phyloP scores from a whole-genome alignment of 441 rosid species.

The Pelargonium cotyledonis region DNA sequence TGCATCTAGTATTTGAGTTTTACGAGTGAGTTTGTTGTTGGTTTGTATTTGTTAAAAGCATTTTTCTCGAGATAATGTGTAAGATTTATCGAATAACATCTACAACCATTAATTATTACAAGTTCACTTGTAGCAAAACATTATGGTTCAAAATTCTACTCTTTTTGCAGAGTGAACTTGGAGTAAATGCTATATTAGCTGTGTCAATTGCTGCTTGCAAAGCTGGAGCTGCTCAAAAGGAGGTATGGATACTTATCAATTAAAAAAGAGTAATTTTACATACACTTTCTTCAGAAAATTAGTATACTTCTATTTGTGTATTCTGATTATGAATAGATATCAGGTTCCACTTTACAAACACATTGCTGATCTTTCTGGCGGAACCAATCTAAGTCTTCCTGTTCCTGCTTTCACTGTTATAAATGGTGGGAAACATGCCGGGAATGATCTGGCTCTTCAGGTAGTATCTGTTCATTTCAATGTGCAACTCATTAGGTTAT shows the following conservation, averaged over 20 bases:
- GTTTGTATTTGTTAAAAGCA: not conserved
- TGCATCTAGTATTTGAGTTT: not conserved
- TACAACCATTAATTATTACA: not conserved
- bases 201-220: constrained; percentile 97
- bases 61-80: not conserved
- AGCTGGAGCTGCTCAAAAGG: constrained; percentile 99
- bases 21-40: not conserved
- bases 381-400: constrained; percentile 59
- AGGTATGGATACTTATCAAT: constrained; percentile 35
- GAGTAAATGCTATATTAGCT: constrained; percentile 88
- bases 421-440: constrained; percentile 90
- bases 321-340: constrained; percentile 18
- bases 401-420: constrained; percentile 92
- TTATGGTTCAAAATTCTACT: constrained; percentile 18
- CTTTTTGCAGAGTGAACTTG: constrained; percentile 66
- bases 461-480: constrained; percentile 29
- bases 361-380: constrained; percentile 78
- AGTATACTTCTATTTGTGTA: constrained; percentile 13
- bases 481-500: constrained; percentile 6
- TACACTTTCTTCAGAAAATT: constrained; percentile 7
- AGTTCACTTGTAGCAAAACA: constrained; percentile 11
- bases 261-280: constrained; percentile 1
- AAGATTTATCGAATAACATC: not conserved
- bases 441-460: constrained; percentile 75
- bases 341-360: constrained; percentile 92